Evolutionary conservation across 1,139 yeast species (phyloP).

Genomic region (Hyphopichia pseudoburtonii): DNA sequence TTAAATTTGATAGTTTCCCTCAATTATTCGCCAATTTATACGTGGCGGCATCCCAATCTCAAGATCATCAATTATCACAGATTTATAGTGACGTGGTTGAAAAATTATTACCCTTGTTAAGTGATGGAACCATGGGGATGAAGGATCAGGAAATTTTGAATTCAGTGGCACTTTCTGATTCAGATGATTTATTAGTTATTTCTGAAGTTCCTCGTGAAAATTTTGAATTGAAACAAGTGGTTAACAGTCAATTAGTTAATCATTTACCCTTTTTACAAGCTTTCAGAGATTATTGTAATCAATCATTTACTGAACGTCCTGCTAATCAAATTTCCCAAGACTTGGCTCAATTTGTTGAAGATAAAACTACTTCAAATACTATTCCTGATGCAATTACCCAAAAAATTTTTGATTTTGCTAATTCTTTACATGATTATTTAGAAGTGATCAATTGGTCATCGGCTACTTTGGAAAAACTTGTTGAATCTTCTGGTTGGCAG

Average conservation of each 20-base stretch:
- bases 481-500: constrained; percentile 5
- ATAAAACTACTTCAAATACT: too few species aligned
- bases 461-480: constrained; percentile 9
- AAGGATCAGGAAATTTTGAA: constrained; percentile 2
- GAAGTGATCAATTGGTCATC: constrained; percentile 9
- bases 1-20: constrained; percentile 2
- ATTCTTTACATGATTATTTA: constrained; percentile 6
- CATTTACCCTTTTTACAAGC: neutral
- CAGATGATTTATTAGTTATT: neutral
- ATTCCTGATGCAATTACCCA: too few species aligned
- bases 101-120: constrained; percentile 5
- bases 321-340: constrained; percentile 1
- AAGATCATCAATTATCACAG: neutral
- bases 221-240: neutral
- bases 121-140: constrained; percentile 2
- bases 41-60: neutral
- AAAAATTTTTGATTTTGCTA: too few species aligned
- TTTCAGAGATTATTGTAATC: neutral
- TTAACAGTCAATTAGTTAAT: neutral
- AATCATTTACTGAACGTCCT: neutral
- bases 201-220: constrained; percentile 2
- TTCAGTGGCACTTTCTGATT: neutral
- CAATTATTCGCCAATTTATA: constrained; percentile 2
- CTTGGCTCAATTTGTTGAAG: constrained; percentile 4
- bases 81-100: constrained; percentile 1